A percentile compares a stretch with the other conserved stretches of the same genome.
Conservation (phyloP, 163 green algal genomes). For the Scenedesmus sp. region DNA sequence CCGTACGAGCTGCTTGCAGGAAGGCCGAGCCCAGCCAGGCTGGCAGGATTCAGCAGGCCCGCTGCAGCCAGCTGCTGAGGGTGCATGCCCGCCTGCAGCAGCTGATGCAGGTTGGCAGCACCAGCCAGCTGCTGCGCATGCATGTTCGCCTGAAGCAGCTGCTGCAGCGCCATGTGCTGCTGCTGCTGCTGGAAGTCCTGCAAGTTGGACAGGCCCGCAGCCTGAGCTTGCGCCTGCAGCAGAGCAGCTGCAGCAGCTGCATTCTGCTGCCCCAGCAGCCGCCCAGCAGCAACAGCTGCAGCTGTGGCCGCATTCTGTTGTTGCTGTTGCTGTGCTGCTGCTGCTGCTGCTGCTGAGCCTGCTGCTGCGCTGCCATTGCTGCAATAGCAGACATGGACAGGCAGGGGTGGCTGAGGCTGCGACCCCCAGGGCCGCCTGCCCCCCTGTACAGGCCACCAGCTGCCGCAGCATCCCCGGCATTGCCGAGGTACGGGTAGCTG, state of each 20-base stretch:
- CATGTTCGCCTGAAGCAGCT: slow-evolving; percentile 53
- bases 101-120: slow-evolving; percentile 54
- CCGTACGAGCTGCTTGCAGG: slow-evolving; percentile 52
- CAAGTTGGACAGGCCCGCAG: slow-evolving; percentile 15
- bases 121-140: slow-evolving; percentile 48
- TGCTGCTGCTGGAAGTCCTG: slow-evolving; percentile 49
- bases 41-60: slow-evolving; percentile 44
- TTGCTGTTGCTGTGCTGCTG: slow-evolving; percentile 54
- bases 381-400: slow-evolving; percentile 42
- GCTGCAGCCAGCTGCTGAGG: slow-evolving; percentile 48
- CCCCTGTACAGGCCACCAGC: slow-evolving; percentile 33
- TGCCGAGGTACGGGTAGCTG: slow-evolving; percentile 15
- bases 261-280: slow-evolving; percentile 4
- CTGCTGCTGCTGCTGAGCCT: slow-evolving; percentile 54
- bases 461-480: slow-evolving; percentile 45
- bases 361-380: slow-evolving; percentile 54
- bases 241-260: slow-evolving; percentile 38
- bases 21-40: slow-evolving; percentile 36
- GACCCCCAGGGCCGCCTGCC: slow-evolving; percentile 6
- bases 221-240: slow-evolving; percentile 52
- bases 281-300: slow-evolving; percentile 17
- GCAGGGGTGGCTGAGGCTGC: slow-evolving; percentile 47
- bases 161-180: slow-evolving; percentile 51
- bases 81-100: slow-evolving; percentile 64
- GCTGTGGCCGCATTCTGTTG: slow-evolving; percentile 22